phyloP scores from a whole-genome alignment of 2,329 filamentous ascomycete genomes.

The Didymosphaeria variabile region DNA sequence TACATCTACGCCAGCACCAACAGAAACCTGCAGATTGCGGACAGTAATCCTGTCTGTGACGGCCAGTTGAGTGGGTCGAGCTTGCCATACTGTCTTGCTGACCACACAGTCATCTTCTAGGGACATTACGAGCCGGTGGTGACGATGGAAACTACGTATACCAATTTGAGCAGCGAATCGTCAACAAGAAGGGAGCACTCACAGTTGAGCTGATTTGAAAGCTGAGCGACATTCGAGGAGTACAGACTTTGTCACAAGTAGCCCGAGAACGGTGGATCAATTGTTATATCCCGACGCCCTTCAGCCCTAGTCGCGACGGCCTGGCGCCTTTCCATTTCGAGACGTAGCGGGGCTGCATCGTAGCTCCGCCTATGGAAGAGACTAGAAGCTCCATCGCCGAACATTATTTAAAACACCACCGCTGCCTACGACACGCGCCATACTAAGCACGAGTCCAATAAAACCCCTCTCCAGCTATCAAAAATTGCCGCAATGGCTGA shows the following conservation, averaged over 20 bases:
- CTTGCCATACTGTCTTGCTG: conserved; percentile 31
- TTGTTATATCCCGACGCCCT: conserved; percentile 31
- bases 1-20: conserved; percentile 69
- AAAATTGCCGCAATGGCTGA: conserved; percentile 65
- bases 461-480: background rate
- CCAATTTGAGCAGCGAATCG: background rate
- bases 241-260: background rate
- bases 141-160: background rate
- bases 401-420: conserved; percentile 43
- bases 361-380: conserved; percentile 45
- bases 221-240: background rate
- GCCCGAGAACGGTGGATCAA: conserved; percentile 11
- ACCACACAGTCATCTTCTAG: conserved; percentile 1
- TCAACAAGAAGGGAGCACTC: background rate
- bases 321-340: conserved; percentile 21
- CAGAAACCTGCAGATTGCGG: conserved; percentile 66
- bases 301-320: conserved; percentile 28
- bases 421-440: conserved; percentile 26
- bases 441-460: conserved; percentile 6
- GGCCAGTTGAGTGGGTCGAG: conserved; percentile 24
- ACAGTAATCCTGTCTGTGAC: conserved; percentile 63
- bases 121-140: background rate
- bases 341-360: conserved; percentile 26
- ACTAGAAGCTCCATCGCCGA: conserved; percentile 44
- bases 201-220: background rate